Percentiles rank a stretch among this genome's conserved stretches.
phyloP scores from a whole-genome alignment of 2,329 filamentous ascomycete species.

The Aspergillus thermomutatus region DNA sequence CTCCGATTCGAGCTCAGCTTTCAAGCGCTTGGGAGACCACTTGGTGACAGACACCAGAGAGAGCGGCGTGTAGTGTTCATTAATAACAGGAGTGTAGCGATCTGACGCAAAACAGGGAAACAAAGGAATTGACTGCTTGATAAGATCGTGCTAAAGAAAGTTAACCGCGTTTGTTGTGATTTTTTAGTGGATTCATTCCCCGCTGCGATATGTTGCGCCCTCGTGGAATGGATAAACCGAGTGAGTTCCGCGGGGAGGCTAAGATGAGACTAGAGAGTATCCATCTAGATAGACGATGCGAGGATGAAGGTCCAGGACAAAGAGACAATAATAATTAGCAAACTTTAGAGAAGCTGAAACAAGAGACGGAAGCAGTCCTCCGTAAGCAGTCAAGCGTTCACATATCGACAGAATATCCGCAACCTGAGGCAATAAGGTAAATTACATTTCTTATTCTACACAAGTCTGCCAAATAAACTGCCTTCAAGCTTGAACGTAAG shows the following conservation, averaged over 20 bases:
- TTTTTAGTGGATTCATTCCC: constrained; percentile 1
- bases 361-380: background rate
- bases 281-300: background rate
- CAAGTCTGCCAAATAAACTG: background rate
- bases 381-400: background rate
- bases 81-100: constrained; percentile 4
- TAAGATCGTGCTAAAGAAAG: background rate
- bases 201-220: background rate
- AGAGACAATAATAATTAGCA: background rate
- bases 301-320: background rate
- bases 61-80: constrained; percentile 11
- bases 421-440: too few relatives aligned
- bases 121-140: background rate
- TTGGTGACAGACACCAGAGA: constrained; percentile 15
- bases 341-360: background rate
- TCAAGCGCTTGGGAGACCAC: background rate
- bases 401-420: too few relatives aligned
- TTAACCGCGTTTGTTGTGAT: background rate
- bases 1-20: background rate
- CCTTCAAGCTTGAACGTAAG: background rate
- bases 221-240: background rate
- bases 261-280: background rate
- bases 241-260: background rate
- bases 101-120: background rate
- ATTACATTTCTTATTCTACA: background rate